Evolutionary conservation across 139 green algal genomes (phyloP), one percentile per base, ranked within the genome.

Genomic region (Zygnema circumcarinatum): DNA sequence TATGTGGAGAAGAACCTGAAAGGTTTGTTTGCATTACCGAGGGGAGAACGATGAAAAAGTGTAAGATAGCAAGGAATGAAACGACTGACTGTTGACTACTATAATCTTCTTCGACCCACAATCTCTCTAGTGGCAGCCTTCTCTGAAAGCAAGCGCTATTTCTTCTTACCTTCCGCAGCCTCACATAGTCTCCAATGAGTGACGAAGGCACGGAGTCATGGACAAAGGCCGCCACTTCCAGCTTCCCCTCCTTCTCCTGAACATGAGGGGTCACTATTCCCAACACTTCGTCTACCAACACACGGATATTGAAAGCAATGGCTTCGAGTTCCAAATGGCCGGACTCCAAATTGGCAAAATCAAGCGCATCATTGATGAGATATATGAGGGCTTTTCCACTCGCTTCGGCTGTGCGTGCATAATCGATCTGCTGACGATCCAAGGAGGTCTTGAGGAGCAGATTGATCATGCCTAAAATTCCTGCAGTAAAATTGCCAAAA

Each of bases 331-430:
- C 2, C 7, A 84, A 38, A 22, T 67, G 67, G 25, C 67, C 80
- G 21, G 80, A 39, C 54, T 86, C 40, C 11, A 86, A 79, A 79
- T 95, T 85, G 78, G 78, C 69, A 67, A 85, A 67, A 67, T 85
- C 78, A 31, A 85, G 41, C 31, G 74, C 41, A 32, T 85, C 78
- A 67, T 85, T 85, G 78, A 85, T 85, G 38, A 85, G 41, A 2
- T 42, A n/a, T 42, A 42, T 72, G 29, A 85, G 78, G 21, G 78
- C 78, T n/a, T 29, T n/a, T 29, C 78, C 78, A n/a, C 78, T 85
- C 25, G 38, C 40, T 25, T 53, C n/a, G 21, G 78, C 78, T 32
- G 78, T 85, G 32, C 41, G 22, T n/a, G 29, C 39, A 36, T 85
- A 85, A 35, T 85, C 75, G 7, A 83, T 2, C 25, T 83, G 75